Conservation (phyloP, 257 asterid genomes). For the Forsythia viridissima region DNA sequence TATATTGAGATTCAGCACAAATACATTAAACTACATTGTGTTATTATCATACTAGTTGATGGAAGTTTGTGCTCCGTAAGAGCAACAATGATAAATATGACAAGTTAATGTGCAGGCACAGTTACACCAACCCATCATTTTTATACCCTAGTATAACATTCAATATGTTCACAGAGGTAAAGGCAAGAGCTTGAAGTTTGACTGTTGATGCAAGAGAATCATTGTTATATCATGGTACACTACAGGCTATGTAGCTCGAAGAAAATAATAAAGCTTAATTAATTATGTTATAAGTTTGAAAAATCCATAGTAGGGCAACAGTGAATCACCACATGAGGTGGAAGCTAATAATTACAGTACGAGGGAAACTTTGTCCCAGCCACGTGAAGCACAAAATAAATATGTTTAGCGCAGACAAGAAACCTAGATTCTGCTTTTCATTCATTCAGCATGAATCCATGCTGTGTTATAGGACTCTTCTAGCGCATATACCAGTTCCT, state of each 20-base stretch:
- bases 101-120: neutral
- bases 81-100: neutral
- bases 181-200: slow-evolving; percentile 10
- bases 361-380: neutral
- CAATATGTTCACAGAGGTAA: neutral
- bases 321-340: neutral
- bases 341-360: neutral
- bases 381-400: neutral
- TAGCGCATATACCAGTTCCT: neutral
- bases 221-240: neutral
- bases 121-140: neutral
- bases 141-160: neutral
- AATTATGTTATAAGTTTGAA: neutral
- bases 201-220: neutral
- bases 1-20: slow-evolving; percentile 22
- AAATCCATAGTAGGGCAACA: neutral
- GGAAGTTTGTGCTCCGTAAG: neutral
- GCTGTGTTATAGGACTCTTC: neutral
- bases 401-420: neutral
- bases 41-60: neutral
- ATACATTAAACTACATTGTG: neutral
- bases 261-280: neutral
- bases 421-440: neutral
- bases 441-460: neutral
- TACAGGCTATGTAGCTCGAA: slow-evolving; percentile 6